phyloP scores from a whole-genome alignment of 768 basidiomycete species.

The Termitomyces sp. region DNA sequence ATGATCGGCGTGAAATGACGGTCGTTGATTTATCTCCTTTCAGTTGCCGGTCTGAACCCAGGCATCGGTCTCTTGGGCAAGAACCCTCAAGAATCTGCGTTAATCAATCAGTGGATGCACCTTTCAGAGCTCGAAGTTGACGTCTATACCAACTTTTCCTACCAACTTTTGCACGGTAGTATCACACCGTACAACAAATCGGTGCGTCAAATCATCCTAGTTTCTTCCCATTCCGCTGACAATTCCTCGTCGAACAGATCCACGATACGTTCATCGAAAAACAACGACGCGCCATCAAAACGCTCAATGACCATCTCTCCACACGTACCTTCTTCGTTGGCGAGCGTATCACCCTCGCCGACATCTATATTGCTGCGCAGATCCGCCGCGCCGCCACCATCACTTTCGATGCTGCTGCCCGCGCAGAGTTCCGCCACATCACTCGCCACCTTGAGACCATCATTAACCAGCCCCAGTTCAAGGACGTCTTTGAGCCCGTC shows the following conservation, averaged over 20 bases:
- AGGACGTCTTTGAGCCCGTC: constrained; percentile 55
- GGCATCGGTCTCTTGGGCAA: constrained; percentile 64
- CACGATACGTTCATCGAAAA: constrained; percentile 51
- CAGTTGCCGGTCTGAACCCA: constrained; percentile 74
- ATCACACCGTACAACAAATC: constrained; percentile 63
- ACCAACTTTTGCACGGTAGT: constrained; percentile 29
- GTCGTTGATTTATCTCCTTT: constrained; percentile 64
- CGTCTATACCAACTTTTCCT: constrained; percentile 19
- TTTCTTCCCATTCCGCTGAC: neutral
- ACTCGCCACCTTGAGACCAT: constrained; percentile 86
- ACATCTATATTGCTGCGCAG: constrained; percentile 65
- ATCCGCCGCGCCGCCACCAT: constrained; percentile 40
- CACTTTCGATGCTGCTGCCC: constrained; percentile 59
- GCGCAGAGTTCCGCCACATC: constrained; percentile 66
- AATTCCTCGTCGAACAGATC: constrained; percentile 30
- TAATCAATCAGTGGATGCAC: constrained; percentile 67
- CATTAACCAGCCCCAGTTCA: constrained; percentile 74
- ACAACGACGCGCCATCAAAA: constrained; percentile 51
- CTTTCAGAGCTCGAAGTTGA: constrained; percentile 53
- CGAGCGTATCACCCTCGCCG: constrained; percentile 93
- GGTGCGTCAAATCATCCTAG: constrained; percentile 24
- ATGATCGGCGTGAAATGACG: constrained; percentile 73
- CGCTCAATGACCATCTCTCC: constrained; percentile 68
- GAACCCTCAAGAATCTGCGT: constrained; percentile 47
- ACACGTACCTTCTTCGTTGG: constrained; percentile 85